phyloP scores from a whole-genome alignment of 192 early-diverging fungal genomes.

The Backusella psychrophila region DNA sequence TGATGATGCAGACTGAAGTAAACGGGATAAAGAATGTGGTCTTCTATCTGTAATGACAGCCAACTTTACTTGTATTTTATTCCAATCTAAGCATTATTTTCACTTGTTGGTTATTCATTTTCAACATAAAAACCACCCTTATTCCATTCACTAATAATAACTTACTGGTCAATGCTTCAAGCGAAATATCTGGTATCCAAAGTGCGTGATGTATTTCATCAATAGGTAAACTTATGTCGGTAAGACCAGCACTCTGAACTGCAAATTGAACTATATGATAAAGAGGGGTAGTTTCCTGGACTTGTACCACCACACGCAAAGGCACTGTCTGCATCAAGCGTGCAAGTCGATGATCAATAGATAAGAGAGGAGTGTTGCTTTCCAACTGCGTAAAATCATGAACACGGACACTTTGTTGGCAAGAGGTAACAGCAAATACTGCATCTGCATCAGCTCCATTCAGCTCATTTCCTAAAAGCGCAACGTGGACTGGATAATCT shows the following conservation, averaged over 20 bases:
- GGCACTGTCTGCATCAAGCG: constrained; percentile 37
- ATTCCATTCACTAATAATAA: not conserved
- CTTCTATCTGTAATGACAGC: constrained; percentile 56
- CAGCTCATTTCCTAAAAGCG: constrained; percentile 10
- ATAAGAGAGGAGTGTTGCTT: constrained; percentile 19
- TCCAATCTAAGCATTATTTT: constrained; percentile 45
- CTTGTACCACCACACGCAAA: constrained; percentile 43
- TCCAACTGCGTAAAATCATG: constrained; percentile 6
- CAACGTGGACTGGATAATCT: constrained; percentile 2
- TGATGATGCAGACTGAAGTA: constrained; percentile 44
- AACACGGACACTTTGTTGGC: not conserved
- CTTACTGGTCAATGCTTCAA: constrained; percentile 52
- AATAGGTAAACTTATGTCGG: constrained; percentile 41
- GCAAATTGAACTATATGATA: constrained; percentile 6
- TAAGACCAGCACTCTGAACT: not conserved
- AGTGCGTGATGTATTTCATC: constrained; percentile 45
- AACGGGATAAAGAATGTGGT: constrained; percentile 55
- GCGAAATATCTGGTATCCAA: constrained; percentile 52
- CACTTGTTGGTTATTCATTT: not conserved
- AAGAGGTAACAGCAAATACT: not conserved
- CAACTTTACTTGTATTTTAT: constrained; percentile 45
- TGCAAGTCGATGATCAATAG: constrained; percentile 23
- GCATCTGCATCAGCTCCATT: not conserved
- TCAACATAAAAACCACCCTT: not conserved
- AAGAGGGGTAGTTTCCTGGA: constrained; percentile 13